These are phyloP conservation scores for Pseudonectria buxi DNA, from an alignment of 2,329 filamentous ascomycete genomes.

Conservation along the genomic window DNA sequence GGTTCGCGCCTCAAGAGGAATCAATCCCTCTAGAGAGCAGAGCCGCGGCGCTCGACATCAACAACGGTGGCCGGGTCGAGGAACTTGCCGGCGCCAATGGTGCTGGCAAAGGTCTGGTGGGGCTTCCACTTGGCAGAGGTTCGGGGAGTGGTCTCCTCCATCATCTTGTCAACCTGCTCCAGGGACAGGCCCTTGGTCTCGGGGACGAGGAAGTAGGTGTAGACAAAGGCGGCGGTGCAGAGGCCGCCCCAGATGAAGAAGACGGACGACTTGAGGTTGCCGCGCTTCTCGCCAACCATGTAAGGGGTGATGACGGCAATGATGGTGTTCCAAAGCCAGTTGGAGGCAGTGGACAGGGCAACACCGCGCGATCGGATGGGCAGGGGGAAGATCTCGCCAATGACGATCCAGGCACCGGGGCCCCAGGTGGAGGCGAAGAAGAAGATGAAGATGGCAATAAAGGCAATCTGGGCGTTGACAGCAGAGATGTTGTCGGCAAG, in stretches of 20 bases:
- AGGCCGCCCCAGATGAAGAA: constrained; percentile 72
- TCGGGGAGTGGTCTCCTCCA: constrained; percentile 76
- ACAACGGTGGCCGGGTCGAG: constrained; percentile 24
- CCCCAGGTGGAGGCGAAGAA: constrained; percentile 90
- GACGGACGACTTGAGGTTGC: constrained; percentile 52
- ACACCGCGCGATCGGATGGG: constrained; percentile 85
- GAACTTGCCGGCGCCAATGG: constrained; percentile 22
- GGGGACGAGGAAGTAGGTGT: constrained; percentile 67
- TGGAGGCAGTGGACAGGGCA: constrained; percentile 77
- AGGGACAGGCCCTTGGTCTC: constrained; percentile 72
- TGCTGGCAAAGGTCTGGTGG: constrained; percentile 59
- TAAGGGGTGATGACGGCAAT: constrained; percentile 63
- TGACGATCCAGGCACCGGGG: constrained; percentile 72
- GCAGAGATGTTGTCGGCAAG: constrained; percentile 49
- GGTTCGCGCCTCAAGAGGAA: background rate
- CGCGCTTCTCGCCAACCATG: constrained; percentile 44
- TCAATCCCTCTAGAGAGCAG: constrained; percentile 23
- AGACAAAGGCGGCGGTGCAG: constrained; percentile 53
- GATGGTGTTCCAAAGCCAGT: constrained; percentile 77
- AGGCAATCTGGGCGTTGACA: constrained; percentile 68
- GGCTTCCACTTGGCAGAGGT: constrained; percentile 73
- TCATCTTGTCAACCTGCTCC: constrained; percentile 80
- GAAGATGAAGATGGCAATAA: constrained; percentile 90
- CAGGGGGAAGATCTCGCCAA: constrained; percentile 85
- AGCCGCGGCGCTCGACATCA: constrained; percentile 25